Percentiles rank a stretch among this genome's conserved stretches.
phyloP scores from a whole-genome alignment of 169 alveolate genomes.

The Miamiensis avidus region DNA sequence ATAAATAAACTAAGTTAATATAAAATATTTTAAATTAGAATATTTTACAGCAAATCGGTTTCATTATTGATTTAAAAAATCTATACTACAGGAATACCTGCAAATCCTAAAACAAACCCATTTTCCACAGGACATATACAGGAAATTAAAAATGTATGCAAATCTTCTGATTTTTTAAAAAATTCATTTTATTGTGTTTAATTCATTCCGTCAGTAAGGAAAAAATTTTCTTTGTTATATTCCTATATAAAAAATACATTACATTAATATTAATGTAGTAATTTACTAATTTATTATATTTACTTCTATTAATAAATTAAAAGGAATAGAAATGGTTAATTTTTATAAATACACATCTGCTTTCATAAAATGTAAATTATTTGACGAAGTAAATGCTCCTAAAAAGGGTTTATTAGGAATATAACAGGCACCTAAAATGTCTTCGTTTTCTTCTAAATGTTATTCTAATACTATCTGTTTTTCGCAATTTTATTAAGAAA shows the following conservation, averaged over 20 bases:
- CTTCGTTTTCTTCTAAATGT: background rate
- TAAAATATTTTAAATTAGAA: background rate
- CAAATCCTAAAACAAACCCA: background rate
- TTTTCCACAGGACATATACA: background rate
- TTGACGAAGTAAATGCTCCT: background rate
- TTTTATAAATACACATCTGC: background rate
- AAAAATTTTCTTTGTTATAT: background rate
- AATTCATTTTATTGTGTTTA: background rate
- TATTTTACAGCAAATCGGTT: background rate
- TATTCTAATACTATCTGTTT: background rate
- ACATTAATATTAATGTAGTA: too few relatives aligned
- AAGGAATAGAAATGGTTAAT: background rate
- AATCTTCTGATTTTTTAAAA: background rate
- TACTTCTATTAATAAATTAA: background rate
- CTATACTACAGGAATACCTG: background rate
- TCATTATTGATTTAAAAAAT: background rate
- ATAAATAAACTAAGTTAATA: background rate
- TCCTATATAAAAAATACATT: background rate
- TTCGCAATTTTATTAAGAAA: too few relatives aligned
- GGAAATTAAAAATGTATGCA: background rate
- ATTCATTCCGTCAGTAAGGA: background rate
- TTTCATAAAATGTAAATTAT: background rate
- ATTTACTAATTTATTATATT: too few relatives aligned
- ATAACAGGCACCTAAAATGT: background rate
- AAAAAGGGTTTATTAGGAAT: background rate